Base-by-base conservation (phyloP, 2,329 filamentous ascomycete genomes). In the Coccinonectria pachysandricola region DNA sequence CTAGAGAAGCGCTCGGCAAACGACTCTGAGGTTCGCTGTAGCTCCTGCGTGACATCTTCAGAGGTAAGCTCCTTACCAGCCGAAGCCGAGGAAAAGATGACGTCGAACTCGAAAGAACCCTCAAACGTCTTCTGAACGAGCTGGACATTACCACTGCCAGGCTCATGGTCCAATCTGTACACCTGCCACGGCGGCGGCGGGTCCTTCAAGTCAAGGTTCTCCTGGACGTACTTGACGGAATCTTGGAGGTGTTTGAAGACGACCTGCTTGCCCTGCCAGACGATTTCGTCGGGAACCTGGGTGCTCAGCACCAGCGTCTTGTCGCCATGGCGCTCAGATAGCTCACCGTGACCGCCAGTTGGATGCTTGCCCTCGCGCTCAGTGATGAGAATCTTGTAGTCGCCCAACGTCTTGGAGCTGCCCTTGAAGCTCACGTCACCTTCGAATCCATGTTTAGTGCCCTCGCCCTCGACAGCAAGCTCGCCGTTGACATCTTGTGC, bases 41-140 rank as follows among this genome's bases (percentile, higher is more conserved):
- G 79, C 42, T 81, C 71, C 27, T 73, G 59, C 2, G 78, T 80
- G 10, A 96, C 55, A 34, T 79, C 73, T 20, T 79, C 69, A 30
- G 65, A 65, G 5, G 58, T 66, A 18, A 72, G 39, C 11, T 68
- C 63, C 39, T 64, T 61, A 15, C 60, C 56, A 4, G 76, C 71
- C 11, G 83, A 87, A 9, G 62, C 75, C 33, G 87, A 93, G 4
- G 83, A 85, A 60, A 86, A 95, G 24, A 96, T 65, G 27, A 96
- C 67, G 50, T 96, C 91, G 43, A 96, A 96, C 61, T 87, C 85
- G 46, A 96, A 98, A 2, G 77, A 55, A 2, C 91, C 88, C 43
- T 87, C 72, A 43, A 94, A 96, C 3, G 86, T 74, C 58, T 94
- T 95, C 56, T 98, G 85, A 10, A 96, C 67, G 20, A 94, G 60